These are phyloP conservation scores for Eragrostis tef DNA, from an alignment of 202 grass and related monocot species.

Conservation along the genomic window DNA sequence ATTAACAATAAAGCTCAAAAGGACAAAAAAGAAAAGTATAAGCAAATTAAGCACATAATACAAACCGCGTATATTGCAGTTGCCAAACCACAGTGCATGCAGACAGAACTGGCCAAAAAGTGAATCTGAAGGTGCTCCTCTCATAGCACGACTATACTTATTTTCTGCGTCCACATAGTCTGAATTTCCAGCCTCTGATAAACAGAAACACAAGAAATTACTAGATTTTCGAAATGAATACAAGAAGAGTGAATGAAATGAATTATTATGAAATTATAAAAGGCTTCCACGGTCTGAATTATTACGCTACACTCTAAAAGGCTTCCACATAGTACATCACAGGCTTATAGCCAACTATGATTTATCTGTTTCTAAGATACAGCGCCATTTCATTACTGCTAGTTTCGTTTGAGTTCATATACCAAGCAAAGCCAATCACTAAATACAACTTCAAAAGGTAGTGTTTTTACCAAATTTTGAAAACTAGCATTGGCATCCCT, in stretches of 20 bases:
- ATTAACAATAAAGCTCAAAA: conserved; percentile 29
- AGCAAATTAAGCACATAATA: conserved; percentile 32
- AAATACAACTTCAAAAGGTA: conserved; percentile 6
- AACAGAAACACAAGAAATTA: conserved; percentile 40
- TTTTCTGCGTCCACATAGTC: conserved; percentile 56
- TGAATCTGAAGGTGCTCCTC: conserved; percentile 86
- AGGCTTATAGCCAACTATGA: conserved; percentile 23
- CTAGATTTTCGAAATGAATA: conserved; percentile 4
- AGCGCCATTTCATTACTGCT: neutral
- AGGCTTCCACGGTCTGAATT: conserved; percentile 2
- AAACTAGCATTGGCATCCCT: neutral
- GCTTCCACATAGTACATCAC: neutral
- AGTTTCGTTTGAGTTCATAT: conserved; percentile 7
- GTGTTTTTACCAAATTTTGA: neutral
- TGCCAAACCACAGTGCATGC: conserved; percentile 94
- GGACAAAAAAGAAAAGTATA: conserved; percentile 26
- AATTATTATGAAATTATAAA: too few species aligned
- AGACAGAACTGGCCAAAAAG: conserved; percentile 95
- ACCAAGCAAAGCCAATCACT: neutral
- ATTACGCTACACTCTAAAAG: neutral
- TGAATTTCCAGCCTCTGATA: conserved; percentile 57
- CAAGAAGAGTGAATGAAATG: conserved; percentile 8
- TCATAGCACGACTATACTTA: conserved; percentile 72
- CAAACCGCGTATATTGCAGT: conserved; percentile 90
- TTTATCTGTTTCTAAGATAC: conserved; percentile 5